Base-by-base conservation (phyloP, 106 monocot genomes). In the Dendrobium chrysotoxum region DNA sequence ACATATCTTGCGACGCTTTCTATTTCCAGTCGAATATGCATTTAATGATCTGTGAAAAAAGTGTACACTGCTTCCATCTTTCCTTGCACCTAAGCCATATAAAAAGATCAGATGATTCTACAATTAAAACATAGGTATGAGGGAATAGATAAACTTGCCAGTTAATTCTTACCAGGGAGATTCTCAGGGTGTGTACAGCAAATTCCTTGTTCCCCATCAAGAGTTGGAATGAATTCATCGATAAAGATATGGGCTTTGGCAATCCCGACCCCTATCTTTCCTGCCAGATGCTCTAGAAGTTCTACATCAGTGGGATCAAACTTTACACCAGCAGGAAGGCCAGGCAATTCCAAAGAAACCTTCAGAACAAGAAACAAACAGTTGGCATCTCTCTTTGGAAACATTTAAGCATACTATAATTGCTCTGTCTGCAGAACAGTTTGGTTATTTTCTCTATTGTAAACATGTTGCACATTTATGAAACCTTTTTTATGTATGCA, bases 111-210 rank as follows among this genome's bases (percentile, higher is more conserved):
- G 70, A 31, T 9, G 11, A 8, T n/a, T 11, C 7, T 31, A 30
- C 30, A 30, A n/a, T n/a, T n/a, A n/a, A n/a, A 38, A 74, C 7
- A 41, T 21, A 40, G 3, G 73, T 21, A 7, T 40, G 13, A 41
- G 18, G 6, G 15, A 23, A 50, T 18, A 68, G 53, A 21, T 23
- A 73, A 65, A 50, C 77, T 44, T 68, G 55, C 41, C 17, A 74
- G 40, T 35, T 5, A 45, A 20, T 73, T 11, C 64, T 85, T 88
- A 94, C 97, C 97, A 81, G 97, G 97, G 50, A 98, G 94, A 88
- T 94, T 92, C 84, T 94, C 86, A 78, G 94, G 97, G 80, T 98
- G 97, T 20, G 97, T 89, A 83, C 92, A 98, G 82, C 92, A 94
- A 82, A 98, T 94, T 76, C 97, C 97, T 57, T 89, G 85, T 17